phyloP scores from a whole-genome alignment of 2,329 filamentous ascomycete species.

The Ascochyta rabiei region DNA sequence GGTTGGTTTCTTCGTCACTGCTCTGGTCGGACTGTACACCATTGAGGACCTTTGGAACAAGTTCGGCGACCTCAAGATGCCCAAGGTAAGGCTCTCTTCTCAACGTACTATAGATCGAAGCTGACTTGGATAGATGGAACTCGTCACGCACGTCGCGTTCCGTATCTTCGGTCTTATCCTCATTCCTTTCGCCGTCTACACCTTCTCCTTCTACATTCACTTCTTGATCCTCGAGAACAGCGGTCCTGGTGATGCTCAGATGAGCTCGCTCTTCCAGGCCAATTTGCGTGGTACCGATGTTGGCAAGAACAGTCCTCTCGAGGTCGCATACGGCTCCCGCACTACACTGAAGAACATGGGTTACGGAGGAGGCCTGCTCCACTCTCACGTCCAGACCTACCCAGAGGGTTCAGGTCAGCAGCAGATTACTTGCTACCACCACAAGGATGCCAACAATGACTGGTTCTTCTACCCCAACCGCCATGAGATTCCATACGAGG shows the following conservation, averaged over 20 bases:
- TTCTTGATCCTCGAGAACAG: constrained; percentile 93
- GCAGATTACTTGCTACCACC: constrained; percentile 98
- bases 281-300: constrained; percentile 94
- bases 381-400: constrained; percentile 95
- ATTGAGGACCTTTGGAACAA: constrained; percentile 97
- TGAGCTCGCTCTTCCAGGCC: constrained; percentile 99
- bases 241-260: constrained; percentile 97
- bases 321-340: constrained; percentile 86
- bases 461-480: constrained; percentile 99
- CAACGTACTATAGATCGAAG: not conserved
- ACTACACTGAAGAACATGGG: constrained; percentile 99
- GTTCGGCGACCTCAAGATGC: constrained; percentile 93
- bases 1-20: constrained; percentile 94
- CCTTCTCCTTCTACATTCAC: constrained; percentile 93
- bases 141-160: constrained; percentile 78
- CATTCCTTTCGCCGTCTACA: constrained; percentile 87
- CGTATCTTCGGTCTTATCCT: constrained; percentile 87
- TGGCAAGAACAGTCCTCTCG: constrained; percentile 90
- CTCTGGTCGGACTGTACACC: constrained; percentile 93
- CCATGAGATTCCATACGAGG: constrained; percentile 72
- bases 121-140: constrained; percentile 57
- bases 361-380: constrained; percentile 92
- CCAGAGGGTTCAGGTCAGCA: constrained; percentile 93
- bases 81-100: constrained; percentile 61
- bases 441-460: constrained; percentile 99